Conservation (phyloP, 1,139 yeast genomes). For the Fermentozyma sake region DNA sequence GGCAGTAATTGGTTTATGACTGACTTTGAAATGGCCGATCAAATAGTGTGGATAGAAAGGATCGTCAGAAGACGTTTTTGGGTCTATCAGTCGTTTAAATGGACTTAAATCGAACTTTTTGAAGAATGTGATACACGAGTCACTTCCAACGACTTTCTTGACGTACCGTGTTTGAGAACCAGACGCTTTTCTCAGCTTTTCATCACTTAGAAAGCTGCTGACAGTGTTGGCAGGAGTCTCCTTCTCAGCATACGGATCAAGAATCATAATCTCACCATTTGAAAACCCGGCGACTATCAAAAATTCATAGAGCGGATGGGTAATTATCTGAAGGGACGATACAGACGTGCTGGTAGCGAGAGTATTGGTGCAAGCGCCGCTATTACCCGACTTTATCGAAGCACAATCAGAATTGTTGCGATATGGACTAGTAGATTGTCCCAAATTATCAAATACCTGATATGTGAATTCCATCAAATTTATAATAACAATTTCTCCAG, state of each 20-base stretch:
- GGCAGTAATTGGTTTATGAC: constrained; percentile 48
- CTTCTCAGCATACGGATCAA: constrained; percentile 23
- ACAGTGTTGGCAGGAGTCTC: constrained; percentile 4
- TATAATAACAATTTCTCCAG: constrained; percentile 31
- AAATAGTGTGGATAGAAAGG: constrained; percentile 8
- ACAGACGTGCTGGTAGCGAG: constrained; percentile 19
- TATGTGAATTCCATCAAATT: constrained; percentile 25
- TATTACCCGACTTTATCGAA: constrained; percentile 8
- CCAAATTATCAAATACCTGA: constrained; percentile 24
- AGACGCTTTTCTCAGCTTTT: constrained; percentile 5
- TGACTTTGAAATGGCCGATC: constrained; percentile 58
- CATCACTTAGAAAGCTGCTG: constrained; percentile 3
- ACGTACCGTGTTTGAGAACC: constrained; percentile 12
- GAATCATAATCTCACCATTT: constrained; percentile 37
- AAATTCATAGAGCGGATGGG: constrained; percentile 27
- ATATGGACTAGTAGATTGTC: constrained; percentile 3
- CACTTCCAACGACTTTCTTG: constrained; percentile 29
- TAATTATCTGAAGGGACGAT: constrained; percentile 30
- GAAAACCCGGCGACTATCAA: constrained; percentile 37
- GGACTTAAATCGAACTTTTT: constrained; percentile 38
- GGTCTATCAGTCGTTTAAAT: constrained; percentile 11
- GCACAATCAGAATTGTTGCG: constrained; percentile 10
- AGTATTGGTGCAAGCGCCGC: constrained; percentile 3
- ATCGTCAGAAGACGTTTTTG: constrained; percentile 1
- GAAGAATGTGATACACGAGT: constrained; percentile 34